These are phyloP conservation scores for Sonneratia caseolaris DNA, from an alignment of 345 rosid species.

Conservation along the genomic window DNA sequence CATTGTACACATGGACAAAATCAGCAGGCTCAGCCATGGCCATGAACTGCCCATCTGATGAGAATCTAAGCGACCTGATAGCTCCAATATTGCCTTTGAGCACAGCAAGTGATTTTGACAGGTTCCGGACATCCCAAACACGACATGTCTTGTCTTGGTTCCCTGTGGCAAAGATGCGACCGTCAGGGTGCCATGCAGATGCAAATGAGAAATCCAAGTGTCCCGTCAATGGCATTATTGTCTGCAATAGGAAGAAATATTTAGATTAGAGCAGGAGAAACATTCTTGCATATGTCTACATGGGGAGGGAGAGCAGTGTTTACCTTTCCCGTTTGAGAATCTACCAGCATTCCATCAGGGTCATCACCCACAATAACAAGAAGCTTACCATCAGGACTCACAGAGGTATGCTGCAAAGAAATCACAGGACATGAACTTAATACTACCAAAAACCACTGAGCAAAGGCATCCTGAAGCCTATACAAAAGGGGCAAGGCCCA, in stretches of 20 bases:
- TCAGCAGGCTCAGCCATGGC: slow-evolving; percentile 88
- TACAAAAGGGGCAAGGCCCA: too few relatives aligned
- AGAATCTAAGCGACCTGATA: slow-evolving; percentile 52
- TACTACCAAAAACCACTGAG: not conserved
- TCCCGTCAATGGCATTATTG: slow-evolving; percentile 34
- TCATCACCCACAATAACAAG: slow-evolving; percentile 64
- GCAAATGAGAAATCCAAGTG: slow-evolving; percentile 77
- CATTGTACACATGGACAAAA: slow-evolving; percentile 66
- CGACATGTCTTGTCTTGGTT: slow-evolving; percentile 80
- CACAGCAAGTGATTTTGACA: slow-evolving; percentile 46
- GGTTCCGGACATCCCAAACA: slow-evolving; percentile 59
- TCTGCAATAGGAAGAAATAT: slow-evolving; percentile 23
- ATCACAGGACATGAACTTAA: not conserved
- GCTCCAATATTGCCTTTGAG: slow-evolving; percentile 74
- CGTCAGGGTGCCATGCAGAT: slow-evolving; percentile 74
- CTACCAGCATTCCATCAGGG: slow-evolving; percentile 56
- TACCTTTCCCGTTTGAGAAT: slow-evolving; percentile 38
- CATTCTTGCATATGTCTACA: not conserved
- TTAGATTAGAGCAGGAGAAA: not conserved
- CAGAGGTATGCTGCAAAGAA: slow-evolving; percentile 51
- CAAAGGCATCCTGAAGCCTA: too few relatives aligned
- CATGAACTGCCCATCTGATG: slow-evolving; percentile 52
- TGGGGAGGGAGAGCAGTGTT: too few relatives aligned
- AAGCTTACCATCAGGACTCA: slow-evolving; percentile 67
- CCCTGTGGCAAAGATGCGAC: slow-evolving; percentile 68